Base-by-base conservation (phyloP, 169 alveolate species). In the Pseudocohnilembus persalinus region DNA sequence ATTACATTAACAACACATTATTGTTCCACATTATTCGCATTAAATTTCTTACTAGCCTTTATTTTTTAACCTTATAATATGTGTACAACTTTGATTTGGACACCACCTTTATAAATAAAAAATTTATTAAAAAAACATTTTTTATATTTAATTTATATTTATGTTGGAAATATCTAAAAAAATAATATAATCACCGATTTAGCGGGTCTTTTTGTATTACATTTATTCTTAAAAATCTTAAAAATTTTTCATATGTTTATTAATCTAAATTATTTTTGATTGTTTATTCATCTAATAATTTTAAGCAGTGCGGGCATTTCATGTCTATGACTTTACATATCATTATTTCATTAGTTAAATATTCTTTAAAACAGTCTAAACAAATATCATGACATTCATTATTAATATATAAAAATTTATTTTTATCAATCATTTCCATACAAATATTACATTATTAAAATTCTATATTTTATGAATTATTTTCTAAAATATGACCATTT, bases 1-100 rank as follows among this genome's bases (percentile, higher is more conserved):
- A 65, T 81, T 81, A 26, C 85, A 81, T 81, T 31, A 28, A 32
- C 33, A 31, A n/a, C 85, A 81, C n/a, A 81, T 73, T 68, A 65
- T 68, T 20, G 33, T 33, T 31, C 68, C 25, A 81, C 85, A 81
- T 64, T 68, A 28, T 0, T 32, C 24, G 68, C 85, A 81, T 49
- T 49, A 20, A 68, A 20, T 31, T 24, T 64, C 33, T 27, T 6
- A 31, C 0, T 26, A 28, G 26, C 29, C 25, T n/a, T 72, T 15
- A 15, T 29, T 0, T 35, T 33, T 63, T 28, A 81, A 81, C 30
- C 34, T 65, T 63, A 81, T 34, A 16, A 81, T 68, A 30, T 27
- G 29, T 30, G 29, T 31, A 73, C 85, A 81, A 31, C 35, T 25
- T 30, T 30, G 20, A 0, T 34, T 81, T 26, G 85, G 85, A 68